These are phyloP conservation scores for Trametes elegans DNA, from an alignment of 768 basidiomycete species.

Conservation along the genomic window DNA sequence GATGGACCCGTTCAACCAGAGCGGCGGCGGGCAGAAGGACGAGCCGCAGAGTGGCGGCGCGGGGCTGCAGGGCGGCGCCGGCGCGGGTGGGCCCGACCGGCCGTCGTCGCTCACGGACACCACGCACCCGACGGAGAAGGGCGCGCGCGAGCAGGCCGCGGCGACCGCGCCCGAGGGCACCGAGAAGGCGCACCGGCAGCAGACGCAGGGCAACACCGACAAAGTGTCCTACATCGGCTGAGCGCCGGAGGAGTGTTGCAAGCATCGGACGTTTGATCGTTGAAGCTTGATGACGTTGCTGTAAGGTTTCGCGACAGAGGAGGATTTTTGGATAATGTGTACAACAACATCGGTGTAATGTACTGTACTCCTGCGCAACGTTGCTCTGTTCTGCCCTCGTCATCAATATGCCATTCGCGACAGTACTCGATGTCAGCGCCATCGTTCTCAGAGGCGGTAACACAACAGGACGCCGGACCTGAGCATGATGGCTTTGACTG, in stretches of 20 bases:
- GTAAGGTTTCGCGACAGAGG: no score
- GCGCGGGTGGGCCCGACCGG: not conserved
- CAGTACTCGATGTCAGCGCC: no score
- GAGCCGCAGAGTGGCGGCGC: not conserved
- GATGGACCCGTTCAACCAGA: not conserved
- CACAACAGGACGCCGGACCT: no score
- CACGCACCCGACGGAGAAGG: slow-evolving; percentile 10
- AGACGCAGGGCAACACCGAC: slow-evolving; percentile 15
- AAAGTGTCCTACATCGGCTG: slow-evolving; percentile 15
- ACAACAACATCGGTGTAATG: not conserved
- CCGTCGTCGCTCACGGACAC: slow-evolving; percentile 8
- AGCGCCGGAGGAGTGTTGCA: not conserved
- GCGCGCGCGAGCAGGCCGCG: slow-evolving; percentile 24
- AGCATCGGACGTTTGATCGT: no score
- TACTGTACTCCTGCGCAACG: not conserved
- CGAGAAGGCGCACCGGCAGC: slow-evolving; percentile 20
- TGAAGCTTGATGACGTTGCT: not conserved
- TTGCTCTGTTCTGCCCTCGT: not conserved
- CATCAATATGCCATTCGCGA: no score
- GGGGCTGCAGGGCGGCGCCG: slow-evolving; percentile 3
- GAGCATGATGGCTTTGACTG: no score
- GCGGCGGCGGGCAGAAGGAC: not conserved
- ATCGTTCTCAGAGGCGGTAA: no score
- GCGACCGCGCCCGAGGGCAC: slow-evolving; percentile 29
- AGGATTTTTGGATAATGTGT: no score